Percentiles rank a stretch among this genome's conserved stretches.
Evolutionary conservation across 495 filamentous ascomycete species (phyloP).

Genomic region (Hypomontagnella monticulosa): DNA sequence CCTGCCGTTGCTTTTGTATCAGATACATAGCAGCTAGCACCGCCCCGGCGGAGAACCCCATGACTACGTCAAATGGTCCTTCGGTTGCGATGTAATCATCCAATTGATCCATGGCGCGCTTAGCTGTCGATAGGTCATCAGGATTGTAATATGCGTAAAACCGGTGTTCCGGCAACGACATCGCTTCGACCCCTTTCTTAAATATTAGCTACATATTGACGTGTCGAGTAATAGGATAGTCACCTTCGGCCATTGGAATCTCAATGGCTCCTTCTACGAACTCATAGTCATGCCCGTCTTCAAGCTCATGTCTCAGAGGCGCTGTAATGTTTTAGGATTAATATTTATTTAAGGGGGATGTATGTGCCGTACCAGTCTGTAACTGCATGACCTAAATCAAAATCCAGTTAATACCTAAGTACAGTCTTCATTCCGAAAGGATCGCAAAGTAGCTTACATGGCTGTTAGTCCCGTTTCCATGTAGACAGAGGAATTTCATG

Average conservation of each 20-base stretch:
- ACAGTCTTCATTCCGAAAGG: too few relatives aligned
- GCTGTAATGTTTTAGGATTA: not conserved
- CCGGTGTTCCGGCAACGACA: not conserved
- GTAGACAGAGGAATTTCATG: constrained; percentile 25
- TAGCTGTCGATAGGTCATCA: too few relatives aligned
- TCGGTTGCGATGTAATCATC: constrained; percentile 14
- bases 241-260: not conserved
- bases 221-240: not conserved
- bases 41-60: constrained; percentile 23
- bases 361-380: not conserved
- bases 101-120: constrained; percentile 6
- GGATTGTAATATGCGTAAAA: constrained; percentile 2
- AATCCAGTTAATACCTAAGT: not conserved
- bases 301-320: constrained; percentile 21
- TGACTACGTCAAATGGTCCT: constrained; percentile 27
- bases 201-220: not conserved
- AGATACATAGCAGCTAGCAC: constrained; percentile 4
- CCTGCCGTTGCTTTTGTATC: not conserved
- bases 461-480: constrained; percentile 13
- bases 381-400: constrained; percentile 8
- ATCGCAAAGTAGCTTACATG: not conserved
- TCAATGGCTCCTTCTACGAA: constrained; percentile 16
- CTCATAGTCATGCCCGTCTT: constrained; percentile 18
- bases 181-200: not conserved
- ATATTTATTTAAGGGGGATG: not conserved